Base-by-base conservation (phyloP, 768 basidiomycete species). In the Collybiopsis luxurians region DNA sequence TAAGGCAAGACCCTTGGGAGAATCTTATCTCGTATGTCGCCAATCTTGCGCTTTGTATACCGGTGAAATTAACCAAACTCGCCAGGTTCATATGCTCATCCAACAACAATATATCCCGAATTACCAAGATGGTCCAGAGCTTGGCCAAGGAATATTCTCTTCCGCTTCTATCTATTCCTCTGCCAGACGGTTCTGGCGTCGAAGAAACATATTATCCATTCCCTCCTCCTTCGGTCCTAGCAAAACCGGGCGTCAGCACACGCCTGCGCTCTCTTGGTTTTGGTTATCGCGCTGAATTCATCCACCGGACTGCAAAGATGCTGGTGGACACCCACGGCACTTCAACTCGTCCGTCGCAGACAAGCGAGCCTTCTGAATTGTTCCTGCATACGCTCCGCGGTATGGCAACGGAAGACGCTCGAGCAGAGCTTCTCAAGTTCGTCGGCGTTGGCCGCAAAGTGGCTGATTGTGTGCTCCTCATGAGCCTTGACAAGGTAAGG, bases 1-100 rank as follows among this genome's bases (percentile, higher is more conserved):
- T 98, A 39, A 79, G 91, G 64, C 95, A 98, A 71, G 94, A 96
- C 66, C 92, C 93, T 61, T 98, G 93, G 88, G 96, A 98, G 73
- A 95, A 91, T 64, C 80, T 98, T 27, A 74, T 98, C 43, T 94
- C 92, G 95, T 97, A 70, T 64, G 91, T 84, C 44, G 44, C 53
- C 34, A 47, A 34, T 5, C 59, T 49, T 34, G 21, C 31, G 19
- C 23, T 38, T 46, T 26, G 21, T 19, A 38, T 17, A 31, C 46
- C 21, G 27, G 4, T 39, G 21, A 23, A 42, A 53, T 36, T 55
- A 24, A 47, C 24, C 19, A 9, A 6, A 17, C 13, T 13, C 53
- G 36, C 28, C 43, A 96, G 95, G 9, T 99, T 98, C 74, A 97
- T 99, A 61, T 98, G 96, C 67, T 97, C 95, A 2, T 92, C 93